Base-by-base conservation (phyloP, 768 basidiomycete genomes). In the Tulasnella sp. region DNA sequence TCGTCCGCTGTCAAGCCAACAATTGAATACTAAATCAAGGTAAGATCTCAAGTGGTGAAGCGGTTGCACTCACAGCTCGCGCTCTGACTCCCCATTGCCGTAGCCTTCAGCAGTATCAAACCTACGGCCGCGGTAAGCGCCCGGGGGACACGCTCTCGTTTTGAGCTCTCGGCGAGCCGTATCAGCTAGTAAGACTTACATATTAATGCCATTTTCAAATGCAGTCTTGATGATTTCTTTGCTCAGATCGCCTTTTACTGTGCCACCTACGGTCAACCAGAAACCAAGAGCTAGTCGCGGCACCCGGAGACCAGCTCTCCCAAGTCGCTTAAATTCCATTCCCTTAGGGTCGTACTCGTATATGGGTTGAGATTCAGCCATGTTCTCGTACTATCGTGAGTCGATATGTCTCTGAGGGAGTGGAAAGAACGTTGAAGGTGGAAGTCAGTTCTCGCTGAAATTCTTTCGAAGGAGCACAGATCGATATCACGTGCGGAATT, bases 181-280 rank as follows among this genome's bases (percentile, higher is more conserved):
- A 34, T 12, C 58, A 17, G 11, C 9, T 7, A 15, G 58, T 25
- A 14, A 34, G 9, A 2, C 58, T 64, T 34, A 64, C 86, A 90
- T 88, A 82, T 91, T 92, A 83, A 92, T 89, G 0, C 92, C 91
- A 81, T 87, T 84, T 72, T 94, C 91, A 79, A 91, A 93, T 2
- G 91, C 92, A 5, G 86, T 86, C 82, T 91, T 89, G 82, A 94
- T 90, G 80, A 93, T 90, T 39, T 94, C 93, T 89, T 90, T 77
- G 37, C 93, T 92, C 67, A 89, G 87, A 81, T 93, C 91, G 4
- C 91, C 91, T 74, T 85, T 83, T 58, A 91, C 88, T 31, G 87
- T 88, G 52, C 86, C 86, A 73, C 91, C 90, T 36, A 90, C 83
- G 22, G 91, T 91, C 75, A 91, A 78, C 88, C 90, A 64, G 58